Percentiles rank a stretch among this genome's conserved stretches.
phyloP scores from a whole-genome alignment of 169 alveolate genomes.

The Plasmodium chabaudi region DNA sequence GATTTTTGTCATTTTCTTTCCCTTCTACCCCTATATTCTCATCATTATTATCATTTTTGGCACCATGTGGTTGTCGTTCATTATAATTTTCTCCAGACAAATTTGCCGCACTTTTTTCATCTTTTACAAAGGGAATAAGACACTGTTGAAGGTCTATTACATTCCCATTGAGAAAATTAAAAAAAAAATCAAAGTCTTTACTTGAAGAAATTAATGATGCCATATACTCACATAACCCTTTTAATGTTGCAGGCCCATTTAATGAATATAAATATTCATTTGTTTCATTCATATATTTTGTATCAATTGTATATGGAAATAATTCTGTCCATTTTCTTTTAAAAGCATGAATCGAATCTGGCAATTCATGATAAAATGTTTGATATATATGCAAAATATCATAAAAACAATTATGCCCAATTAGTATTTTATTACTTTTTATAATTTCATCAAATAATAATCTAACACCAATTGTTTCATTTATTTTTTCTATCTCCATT shows the following conservation, averaged over 20 bases:
- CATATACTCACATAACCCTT: slow-evolving; percentile 82
- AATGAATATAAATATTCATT: slow-evolving; percentile 84
- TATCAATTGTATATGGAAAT: slow-evolving; percentile 87
- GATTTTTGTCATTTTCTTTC: background rate
- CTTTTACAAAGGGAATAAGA: slow-evolving; percentile 41
- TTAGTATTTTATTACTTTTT: slow-evolving; percentile 79
- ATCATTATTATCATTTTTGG: background rate
- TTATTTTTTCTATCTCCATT: slow-evolving; percentile 80
- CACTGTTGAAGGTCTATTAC: slow-evolving; percentile 54
- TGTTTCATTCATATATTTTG: slow-evolving; percentile 87
- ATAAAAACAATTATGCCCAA: slow-evolving; percentile 92
- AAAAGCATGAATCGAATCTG: slow-evolving; percentile 85
- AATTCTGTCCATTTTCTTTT: slow-evolving; percentile 85
- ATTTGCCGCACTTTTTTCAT: background rate
- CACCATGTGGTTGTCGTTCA: background rate
- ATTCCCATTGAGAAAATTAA: slow-evolving; percentile 54
- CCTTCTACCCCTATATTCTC: background rate
- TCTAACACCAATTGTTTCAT: slow-evolving; percentile 88
- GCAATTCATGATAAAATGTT: slow-evolving; percentile 88
- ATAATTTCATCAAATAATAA: slow-evolving; percentile 86
- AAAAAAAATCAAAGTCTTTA: slow-evolving; percentile 53
- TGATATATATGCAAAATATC: slow-evolving; percentile 90
- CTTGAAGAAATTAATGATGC: slow-evolving; percentile 66
- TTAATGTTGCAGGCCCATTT: slow-evolving; percentile 86
- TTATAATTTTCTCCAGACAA: background rate